These are phyloP conservation scores for Cucumis variabilis DNA, from an alignment of 331 rosid genomes.

Conservation along the genomic window DNA sequence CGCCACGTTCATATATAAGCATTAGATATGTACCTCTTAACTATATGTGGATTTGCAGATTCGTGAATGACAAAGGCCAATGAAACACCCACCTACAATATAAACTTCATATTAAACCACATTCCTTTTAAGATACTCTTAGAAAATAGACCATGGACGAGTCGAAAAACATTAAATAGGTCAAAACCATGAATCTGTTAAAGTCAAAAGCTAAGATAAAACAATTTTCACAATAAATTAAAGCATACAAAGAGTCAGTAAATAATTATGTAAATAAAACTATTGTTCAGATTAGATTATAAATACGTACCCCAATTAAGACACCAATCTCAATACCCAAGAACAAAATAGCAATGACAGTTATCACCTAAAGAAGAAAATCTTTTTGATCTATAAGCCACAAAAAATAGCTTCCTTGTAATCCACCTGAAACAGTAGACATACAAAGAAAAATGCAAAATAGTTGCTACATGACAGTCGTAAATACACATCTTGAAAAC, in stretches of 20 bases:
- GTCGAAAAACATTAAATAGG: background rate
- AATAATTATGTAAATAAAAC: background rate
- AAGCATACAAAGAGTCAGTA: background rate
- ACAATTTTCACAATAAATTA: background rate
- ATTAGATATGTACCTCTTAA: conserved; percentile 51
- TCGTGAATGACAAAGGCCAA: conserved; percentile 98
- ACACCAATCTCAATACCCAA: conserved; percentile 98
- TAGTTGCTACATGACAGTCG: background rate
- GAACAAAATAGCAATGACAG: conserved; percentile 75
- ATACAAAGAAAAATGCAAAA: conserved; percentile 28
- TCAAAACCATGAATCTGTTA: background rate
- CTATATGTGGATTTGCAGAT: conserved; percentile 98
- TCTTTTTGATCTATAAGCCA: conserved; percentile 94
- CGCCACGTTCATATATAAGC: background rate
- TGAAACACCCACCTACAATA: conserved; percentile 82
- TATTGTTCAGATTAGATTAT: conserved; percentile 31
- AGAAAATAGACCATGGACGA: background rate
- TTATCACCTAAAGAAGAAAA: conserved; percentile 95
- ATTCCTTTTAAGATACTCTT: conserved; percentile 24
- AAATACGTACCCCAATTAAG: conserved; percentile 85
- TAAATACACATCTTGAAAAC: background rate
- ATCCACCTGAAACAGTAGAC: conserved; percentile 74
- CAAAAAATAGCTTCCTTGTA: conserved; percentile 84
- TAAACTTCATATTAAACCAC: conserved; percentile 35
- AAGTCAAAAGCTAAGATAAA: background rate